Base-by-base conservation (phyloP, 2,329 filamentous ascomycete species). In the Niveomyces coronatus region DNA sequence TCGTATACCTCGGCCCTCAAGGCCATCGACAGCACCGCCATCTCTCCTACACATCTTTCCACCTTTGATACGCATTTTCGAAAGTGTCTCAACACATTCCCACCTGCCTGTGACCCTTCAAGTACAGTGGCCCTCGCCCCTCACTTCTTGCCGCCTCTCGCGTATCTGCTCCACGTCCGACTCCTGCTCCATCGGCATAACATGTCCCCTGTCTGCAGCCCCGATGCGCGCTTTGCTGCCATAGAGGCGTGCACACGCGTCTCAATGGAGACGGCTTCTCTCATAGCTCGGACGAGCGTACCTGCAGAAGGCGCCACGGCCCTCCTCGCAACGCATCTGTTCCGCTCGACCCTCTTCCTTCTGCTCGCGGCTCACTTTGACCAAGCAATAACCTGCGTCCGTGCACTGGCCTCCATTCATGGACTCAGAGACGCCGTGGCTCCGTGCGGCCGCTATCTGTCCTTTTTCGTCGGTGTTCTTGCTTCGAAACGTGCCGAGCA, bases 151-250 rank as follows among this genome's bases (percentile, higher is more conserved):
- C 75, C 79, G 18, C 83, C 87, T 0, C 67, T 93, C 8, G 72
- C 84, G 22, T 80, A 85, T 51, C 72, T 96, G 8, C 80, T 94
- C 44, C 84, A 85, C 43, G 80, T 82, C 13, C 81, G 86, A n/a
- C 72, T 95, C 20, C 68, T 91, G 26, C 72, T 98, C 8, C 85
- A 94, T 58, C 77, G 91, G 29, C 87, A 94, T 51, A 95, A 96
- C 52, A 68, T 96, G 8, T 79, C 79, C 0, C 83, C 87, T 0
- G 67, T 67, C 9, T 87, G 82, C 51, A 70, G 79, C 0, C 58
- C 66, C 2, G 70, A 81, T 22, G 74, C 80, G 29, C 76, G 89
- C 30, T 61, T 70, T 4, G 72, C 76, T 6, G 87, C 91, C 2
- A 64, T 95, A 19, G 80, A 88, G 42, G 76, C 82, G 45, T 95